Conservation (phyloP, 768 basidiomycete genomes). For the Termitomyces sp. region DNA sequence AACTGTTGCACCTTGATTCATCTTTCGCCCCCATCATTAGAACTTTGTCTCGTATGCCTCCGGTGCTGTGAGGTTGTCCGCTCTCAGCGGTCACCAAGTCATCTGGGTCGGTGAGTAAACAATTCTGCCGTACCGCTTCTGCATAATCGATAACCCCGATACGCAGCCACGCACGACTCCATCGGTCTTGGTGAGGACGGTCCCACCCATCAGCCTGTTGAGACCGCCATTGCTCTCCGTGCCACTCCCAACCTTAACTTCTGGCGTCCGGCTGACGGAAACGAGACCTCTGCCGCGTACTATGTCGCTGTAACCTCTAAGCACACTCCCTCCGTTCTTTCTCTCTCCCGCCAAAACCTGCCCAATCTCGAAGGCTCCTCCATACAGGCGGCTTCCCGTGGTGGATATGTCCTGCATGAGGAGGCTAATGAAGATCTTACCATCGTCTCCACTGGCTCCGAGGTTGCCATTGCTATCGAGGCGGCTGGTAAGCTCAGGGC, state of each 20-base stretch:
- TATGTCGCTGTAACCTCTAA: constrained; percentile 69
- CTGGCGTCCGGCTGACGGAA: constrained; percentile 93
- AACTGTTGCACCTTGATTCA: constrained; percentile 7
- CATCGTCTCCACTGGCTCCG: constrained; percentile 85
- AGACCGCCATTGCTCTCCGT: constrained; percentile 83
- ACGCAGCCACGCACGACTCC: constrained; percentile 85
- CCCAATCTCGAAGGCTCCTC: constrained; percentile 88
- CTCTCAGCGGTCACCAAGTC: constrained; percentile 84
- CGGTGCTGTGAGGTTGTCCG: constrained; percentile 88
- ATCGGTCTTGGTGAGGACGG: constrained; percentile 93
- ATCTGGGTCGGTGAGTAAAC: constrained; percentile 82
- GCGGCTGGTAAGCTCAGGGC: constrained; percentile 76
- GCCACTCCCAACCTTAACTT: constrained; percentile 90
- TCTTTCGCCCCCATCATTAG: constrained; percentile 26
- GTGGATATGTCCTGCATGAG: constrained; percentile 89
- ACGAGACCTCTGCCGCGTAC: constrained; percentile 96
- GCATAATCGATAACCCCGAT: neutral
- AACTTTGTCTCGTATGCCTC: constrained; percentile 95
- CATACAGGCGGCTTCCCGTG: constrained; percentile 77
- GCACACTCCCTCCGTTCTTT: constrained; percentile 79
- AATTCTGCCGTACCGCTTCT: neutral
- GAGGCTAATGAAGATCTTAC: constrained; percentile 79
- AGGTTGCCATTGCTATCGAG: constrained; percentile 85
- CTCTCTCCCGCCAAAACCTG: constrained; percentile 85
- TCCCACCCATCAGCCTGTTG: constrained; percentile 94